Evolutionary conservation across 768 basidiomycete species (phyloP), one percentile per base, ranked within the genome.

Genomic region (Tylopilus felleus): DNA sequence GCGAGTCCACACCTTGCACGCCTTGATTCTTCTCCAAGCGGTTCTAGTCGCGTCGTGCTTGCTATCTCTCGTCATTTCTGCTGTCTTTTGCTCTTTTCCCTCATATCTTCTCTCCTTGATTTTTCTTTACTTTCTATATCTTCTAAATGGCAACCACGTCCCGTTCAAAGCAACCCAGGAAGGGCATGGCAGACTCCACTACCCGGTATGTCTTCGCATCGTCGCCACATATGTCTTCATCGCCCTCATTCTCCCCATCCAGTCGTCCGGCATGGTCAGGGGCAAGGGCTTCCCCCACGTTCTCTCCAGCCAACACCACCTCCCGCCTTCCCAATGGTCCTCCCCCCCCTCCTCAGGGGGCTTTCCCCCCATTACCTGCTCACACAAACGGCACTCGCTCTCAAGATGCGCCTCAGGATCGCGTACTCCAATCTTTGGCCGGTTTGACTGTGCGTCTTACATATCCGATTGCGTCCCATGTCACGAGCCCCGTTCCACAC

Each of bases 241-340:
- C 57, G 49, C 45, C 39, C 52, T 49, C 46, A 49, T 53, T 54
- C 40, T 38, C 23, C 54, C 53, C 50, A 52, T 55, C 61, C 58
- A 79, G 74, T 57, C 73, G 75, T 53, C 60, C 72, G 58, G 86
- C 88, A 27, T 91, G 88, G 89, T 71, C 80, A 60, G 81, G 80
- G 50, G 71, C 85, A 49, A 83, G 88, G 52, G 76, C 83, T 52
- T 86, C 88, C 47, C 84, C 87, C 17, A 85, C 86, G 3, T 89
- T 83, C 71, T 84, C 86, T 55, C 79, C 86, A 2, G 71, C 65
- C 7, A 63, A 69, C 55, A 65, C 67, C 56, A 56, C 72, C 40
- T 65, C 75, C 35, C 79, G 78, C 46, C 74, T 75, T 22, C 75
- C 78, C 41, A 77, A 70, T 51, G 73, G 60, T 51, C 79, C 68